Evolutionary conservation across 441 rosid genomes (phyloP), one percentile per base, ranked within the genome.

Genomic region (Brassica hybrid): DNA sequence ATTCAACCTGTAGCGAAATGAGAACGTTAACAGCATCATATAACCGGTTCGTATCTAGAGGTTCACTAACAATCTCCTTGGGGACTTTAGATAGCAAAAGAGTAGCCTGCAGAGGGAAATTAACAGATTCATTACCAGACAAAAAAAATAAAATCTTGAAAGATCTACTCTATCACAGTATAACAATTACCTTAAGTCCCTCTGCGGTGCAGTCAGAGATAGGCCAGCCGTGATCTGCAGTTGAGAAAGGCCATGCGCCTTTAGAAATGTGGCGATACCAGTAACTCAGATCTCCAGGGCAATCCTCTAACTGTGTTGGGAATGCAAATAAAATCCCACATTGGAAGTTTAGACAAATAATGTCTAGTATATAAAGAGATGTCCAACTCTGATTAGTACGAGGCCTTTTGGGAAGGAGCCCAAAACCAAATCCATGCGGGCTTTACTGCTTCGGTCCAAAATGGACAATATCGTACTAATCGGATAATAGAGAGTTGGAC

Each of bases 181-280:
- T 54, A 69, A 59, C 50, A 71, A 76, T 83, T 89, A 94, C 99
- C 80, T 96, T 91, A 61, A 96, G 76, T 80, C 97, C 98, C 83
- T 96, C 98, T 69, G 97, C 90, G 3, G 98, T 91, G 88, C 98
- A 94, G 74, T 96, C 99, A 10, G 97, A 92, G 76, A 94, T 90
- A 68, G 94, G 97, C 97, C 97, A 96, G 79, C 98, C 97, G 7
- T 96, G 98, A 86, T 92, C 99, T 27, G 85, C 92, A 67, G 97
- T 92, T 67, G 99, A 94, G 83, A 94, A 96, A 64, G 98, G 92
- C 98, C 99, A 94, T 66, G 96, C 99, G 64, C 98, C 99, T 85
- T 94, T 96, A 61, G 98, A 96, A 82, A 94, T 92, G 86, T 96
- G 98, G 57, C 96, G 96, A 36, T 92, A 90, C 97, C 97, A 94